Evolutionary conservation across 1,284 basidiomycete genomes (phyloP).

Genomic region (Phaffia rhodozyma): DNA sequence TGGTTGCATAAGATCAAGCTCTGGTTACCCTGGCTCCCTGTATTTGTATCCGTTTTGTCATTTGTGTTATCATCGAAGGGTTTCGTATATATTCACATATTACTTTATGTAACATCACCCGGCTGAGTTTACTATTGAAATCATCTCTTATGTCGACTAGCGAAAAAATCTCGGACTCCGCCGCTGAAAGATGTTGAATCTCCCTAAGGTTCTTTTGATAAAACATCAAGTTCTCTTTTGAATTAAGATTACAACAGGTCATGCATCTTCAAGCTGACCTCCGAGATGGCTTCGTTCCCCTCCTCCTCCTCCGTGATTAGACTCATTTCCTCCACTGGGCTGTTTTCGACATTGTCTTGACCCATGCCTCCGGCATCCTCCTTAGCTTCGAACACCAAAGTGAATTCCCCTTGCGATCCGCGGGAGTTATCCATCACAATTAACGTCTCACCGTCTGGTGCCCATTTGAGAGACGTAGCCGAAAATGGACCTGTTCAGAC

Average conservation of each 20-base stretch:
- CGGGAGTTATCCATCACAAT: not conserved
- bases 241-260: not conserved
- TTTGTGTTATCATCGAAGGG: no score
- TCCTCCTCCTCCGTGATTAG: conserved; percentile 6
- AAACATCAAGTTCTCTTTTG: no score
- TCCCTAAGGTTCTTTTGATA: no score
- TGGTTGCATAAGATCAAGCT: no score
- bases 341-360: not conserved
- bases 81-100: no score
- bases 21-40: no score
- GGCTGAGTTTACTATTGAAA: no score
- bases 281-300: not conserved
- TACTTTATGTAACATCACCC: no score
- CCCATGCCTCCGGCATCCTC: not conserved
- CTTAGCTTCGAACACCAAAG: conserved; percentile 3
- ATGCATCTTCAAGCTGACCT: not conserved
- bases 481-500: conserved; percentile 3
- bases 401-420: not conserved
- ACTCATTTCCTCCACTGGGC: conserved; percentile 1
- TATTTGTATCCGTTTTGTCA: no score
- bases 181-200: no score
- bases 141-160: no score
- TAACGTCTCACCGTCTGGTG: conserved; percentile 1
- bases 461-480: not conserved
- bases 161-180: no score